Evolutionary conservation across 2,329 filamentous ascomycete species (phyloP).

Genomic region (Pseudogymnoascus sp.): DNA sequence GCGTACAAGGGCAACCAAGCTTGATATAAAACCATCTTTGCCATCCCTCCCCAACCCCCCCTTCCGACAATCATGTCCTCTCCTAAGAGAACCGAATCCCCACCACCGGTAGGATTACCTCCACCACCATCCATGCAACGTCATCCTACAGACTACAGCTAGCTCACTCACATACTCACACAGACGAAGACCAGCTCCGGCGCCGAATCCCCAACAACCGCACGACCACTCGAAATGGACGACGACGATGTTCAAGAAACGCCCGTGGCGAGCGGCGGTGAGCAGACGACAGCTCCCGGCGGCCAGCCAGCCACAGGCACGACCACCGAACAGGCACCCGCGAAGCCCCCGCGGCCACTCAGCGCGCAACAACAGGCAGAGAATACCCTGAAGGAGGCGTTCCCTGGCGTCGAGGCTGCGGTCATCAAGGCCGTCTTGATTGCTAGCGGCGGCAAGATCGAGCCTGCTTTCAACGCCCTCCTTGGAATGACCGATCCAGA

Average conservation of each 20-base stretch:
- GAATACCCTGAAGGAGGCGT: slow-evolving; percentile 85
- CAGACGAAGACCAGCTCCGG: slow-evolving; percentile 40
- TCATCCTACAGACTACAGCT: slow-evolving; percentile 12
- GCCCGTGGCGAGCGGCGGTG: slow-evolving; percentile 31
- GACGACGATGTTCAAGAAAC: slow-evolving; percentile 63
- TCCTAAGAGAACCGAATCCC: slow-evolving; percentile 10
- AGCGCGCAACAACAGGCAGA: slow-evolving; percentile 79
- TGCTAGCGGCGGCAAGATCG: slow-evolving; percentile 79
- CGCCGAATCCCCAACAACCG: slow-evolving; percentile 61
- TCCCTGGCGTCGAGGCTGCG: slow-evolving; percentile 70
- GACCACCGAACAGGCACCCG: slow-evolving; percentile 50
- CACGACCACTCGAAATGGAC: slow-evolving; percentile 58
- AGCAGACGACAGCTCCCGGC: slow-evolving; percentile 32
- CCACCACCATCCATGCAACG: slow-evolving; percentile 4
- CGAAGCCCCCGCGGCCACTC: slow-evolving; percentile 78
- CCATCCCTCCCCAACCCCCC: neutral
- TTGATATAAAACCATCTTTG: neutral
- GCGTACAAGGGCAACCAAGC: neutral
- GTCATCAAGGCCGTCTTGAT: slow-evolving; percentile 83
- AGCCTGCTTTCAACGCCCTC: slow-evolving; percentile 91
- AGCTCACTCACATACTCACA: neutral
- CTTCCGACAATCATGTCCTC: slow-evolving; percentile 3
- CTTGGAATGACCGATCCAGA: slow-evolving; percentile 76
- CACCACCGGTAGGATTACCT: neutral
- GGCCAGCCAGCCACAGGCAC: slow-evolving; percentile 36